Evolutionary conservation across 305 asterid genomes (phyloP).

Genomic region (Galium porrigens): DNA sequence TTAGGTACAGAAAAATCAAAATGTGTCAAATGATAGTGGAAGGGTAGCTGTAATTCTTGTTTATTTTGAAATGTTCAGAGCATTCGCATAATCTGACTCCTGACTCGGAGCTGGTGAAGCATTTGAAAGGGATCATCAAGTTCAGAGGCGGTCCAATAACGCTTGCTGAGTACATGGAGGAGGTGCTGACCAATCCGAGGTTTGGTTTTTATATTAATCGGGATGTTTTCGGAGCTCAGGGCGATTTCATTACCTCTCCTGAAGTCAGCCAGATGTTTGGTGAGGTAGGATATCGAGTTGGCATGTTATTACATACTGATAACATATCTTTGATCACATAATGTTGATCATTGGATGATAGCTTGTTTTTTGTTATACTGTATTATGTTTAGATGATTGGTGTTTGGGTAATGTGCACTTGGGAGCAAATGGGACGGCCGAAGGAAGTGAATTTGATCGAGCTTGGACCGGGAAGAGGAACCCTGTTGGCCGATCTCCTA

Average conservation of each 20-base stretch:
- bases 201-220: constrained; percentile 74
- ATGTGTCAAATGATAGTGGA: not conserved
- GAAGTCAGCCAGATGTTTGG: constrained; percentile 99
- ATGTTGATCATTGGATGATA: not conserved
- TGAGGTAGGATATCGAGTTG: constrained; percentile 34
- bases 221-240: constrained; percentile 76
- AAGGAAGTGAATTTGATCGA: constrained; percentile 61
- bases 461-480: constrained; percentile 93
- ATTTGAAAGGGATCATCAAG: constrained; percentile 67
- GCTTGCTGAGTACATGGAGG: constrained; percentile 90
- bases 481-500: constrained; percentile 78
- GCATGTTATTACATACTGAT: not conserved
- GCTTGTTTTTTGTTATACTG: not conserved
- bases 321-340: not conserved
- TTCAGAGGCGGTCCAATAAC: constrained; percentile 90
- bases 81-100: constrained; percentile 54
- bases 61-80: constrained; percentile 26
- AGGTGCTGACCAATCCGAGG: constrained; percentile 77
- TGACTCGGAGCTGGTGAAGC: constrained; percentile 70
- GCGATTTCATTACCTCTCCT: constrained; percentile 85
- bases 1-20: too few relatives aligned
- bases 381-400: constrained; percentile 52
- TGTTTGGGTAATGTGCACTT: constrained; percentile 80
- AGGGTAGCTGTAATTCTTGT: not conserved
- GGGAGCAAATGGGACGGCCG: constrained; percentile 96